phyloP scores from a whole-genome alignment of 1,139 yeast genomes.

The Schwanniomyces etchellsii region DNA sequence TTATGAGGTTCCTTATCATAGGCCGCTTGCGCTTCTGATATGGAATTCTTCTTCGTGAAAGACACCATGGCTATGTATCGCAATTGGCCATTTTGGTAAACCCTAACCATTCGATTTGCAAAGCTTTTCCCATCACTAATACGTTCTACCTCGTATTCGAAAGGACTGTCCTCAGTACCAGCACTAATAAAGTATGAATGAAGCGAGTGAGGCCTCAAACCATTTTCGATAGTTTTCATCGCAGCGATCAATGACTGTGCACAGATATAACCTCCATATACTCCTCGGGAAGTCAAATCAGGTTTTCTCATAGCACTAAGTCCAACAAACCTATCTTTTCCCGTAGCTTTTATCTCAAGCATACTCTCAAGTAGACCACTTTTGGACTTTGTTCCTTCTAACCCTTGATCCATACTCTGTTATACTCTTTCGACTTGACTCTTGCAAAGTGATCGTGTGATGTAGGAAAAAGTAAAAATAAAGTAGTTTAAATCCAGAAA shows the following conservation, averaged over 20 bases:
- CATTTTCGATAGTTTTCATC: constrained; percentile 22
- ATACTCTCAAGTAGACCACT: background rate
- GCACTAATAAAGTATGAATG: constrained; percentile 37
- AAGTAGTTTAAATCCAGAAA: no score
- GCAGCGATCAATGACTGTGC: constrained; percentile 39
- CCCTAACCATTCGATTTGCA: constrained; percentile 27
- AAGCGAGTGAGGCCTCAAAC: constrained; percentile 36
- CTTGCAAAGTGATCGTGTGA: no score
- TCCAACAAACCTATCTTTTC: constrained; percentile 20
- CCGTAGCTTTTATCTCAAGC: constrained; percentile 13
- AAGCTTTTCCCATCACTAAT: constrained; percentile 28
- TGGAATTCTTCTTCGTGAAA: constrained; percentile 25
- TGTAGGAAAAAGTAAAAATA: no score
- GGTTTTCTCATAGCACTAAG: constrained; percentile 30
- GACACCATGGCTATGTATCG: constrained; percentile 31
- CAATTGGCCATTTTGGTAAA: constrained; percentile 22
- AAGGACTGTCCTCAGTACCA: constrained; percentile 24
- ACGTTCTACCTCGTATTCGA: constrained; percentile 27
- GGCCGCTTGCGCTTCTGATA: constrained; percentile 9
- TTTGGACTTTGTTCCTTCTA: no score
- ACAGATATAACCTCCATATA: constrained; percentile 37
- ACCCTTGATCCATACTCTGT: no score
- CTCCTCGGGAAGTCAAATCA: constrained; percentile 26
- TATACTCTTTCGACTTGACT: no score
- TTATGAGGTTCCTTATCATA: constrained; percentile 13